These are phyloP conservation scores for Yamadazyma taylorii DNA, from an alignment of 1,139 yeast species.

Conservation along the genomic window DNA sequence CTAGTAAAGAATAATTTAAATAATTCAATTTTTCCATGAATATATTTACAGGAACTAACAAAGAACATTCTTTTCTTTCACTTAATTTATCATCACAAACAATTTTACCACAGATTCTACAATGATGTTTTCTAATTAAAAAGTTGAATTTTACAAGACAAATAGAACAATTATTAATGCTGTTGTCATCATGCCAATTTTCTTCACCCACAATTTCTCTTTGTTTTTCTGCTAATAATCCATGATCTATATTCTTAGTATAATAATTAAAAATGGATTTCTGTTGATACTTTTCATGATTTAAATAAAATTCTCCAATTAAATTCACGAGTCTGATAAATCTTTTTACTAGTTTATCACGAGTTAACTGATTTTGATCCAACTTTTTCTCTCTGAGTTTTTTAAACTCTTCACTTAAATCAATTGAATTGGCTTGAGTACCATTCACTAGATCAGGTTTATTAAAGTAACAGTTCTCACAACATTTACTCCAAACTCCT, in stretches of 20 bases:
- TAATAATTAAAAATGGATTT: conserved; percentile 5
- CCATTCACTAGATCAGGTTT: conserved; percentile 57
- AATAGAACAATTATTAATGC: conserved; percentile 55
- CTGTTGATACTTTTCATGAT: conserved; percentile 4
- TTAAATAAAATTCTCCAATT: conserved; percentile 11
- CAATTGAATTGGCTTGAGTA: conserved; percentile 37
- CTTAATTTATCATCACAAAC: conserved; percentile 68
- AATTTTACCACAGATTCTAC: conserved; percentile 78
- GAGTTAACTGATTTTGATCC: conserved; percentile 47
- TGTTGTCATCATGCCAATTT: conserved; percentile 66
- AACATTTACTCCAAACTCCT: conserved; percentile 73
- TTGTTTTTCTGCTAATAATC: conserved; percentile 16
- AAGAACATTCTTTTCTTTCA: conserved; percentile 56
- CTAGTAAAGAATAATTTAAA: conserved; percentile 37
- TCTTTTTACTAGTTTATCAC: conserved; percentile 63
- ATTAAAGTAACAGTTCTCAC: conserved; percentile 56
- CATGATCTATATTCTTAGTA: conserved; percentile 4
- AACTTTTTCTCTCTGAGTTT: conserved; percentile 37
- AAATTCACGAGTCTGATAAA: conserved; percentile 46
- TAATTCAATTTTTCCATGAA: conserved; percentile 43
- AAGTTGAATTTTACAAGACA: conserved; percentile 62
- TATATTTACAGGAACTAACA: conserved; percentile 59
- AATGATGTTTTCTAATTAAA: conserved; percentile 77
- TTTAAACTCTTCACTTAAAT: conserved; percentile 48
- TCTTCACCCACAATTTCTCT: conserved; percentile 39